phyloP scores from a whole-genome alignment of 2,329 filamentous ascomycete species.

The Stemphylium beticola region DNA sequence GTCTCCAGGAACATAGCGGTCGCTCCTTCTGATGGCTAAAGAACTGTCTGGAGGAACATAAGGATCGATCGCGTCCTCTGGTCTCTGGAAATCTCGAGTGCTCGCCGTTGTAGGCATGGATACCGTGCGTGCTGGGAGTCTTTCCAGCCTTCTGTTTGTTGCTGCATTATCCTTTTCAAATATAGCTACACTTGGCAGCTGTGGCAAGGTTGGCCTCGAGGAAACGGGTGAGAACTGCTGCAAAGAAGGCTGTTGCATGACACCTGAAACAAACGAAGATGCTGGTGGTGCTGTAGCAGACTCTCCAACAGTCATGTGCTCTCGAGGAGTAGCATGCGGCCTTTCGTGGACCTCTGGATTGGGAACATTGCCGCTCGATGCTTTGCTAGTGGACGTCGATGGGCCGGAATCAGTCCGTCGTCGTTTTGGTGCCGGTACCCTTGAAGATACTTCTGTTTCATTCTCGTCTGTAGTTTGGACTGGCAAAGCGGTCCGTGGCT shows the following conservation, averaged over 20 bases:
- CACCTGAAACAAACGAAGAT: neutral
- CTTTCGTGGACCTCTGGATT: neutral
- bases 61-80: too few species aligned
- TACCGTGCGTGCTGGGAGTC: neutral
- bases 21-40: too few species aligned
- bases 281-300: neutral
- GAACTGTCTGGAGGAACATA: too few species aligned
- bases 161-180: neutral
- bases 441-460: neutral
- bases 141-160: neutral
- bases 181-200: neutral
- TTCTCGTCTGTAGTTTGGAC: neutral
- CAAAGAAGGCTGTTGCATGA: neutral
- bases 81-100: too few species aligned
- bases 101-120: neutral
- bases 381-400: too few species aligned
- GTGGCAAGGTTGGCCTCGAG: neutral
- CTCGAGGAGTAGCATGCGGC: neutral
- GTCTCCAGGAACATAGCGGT: too few species aligned
- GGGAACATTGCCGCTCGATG: neutral
- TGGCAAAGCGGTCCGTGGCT: neutral
- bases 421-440: constrained; percentile 19
- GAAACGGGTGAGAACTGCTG: neutral
- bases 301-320: neutral
- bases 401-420: constrained; percentile 16